Evolutionary conservation across 2,329 filamentous ascomycete genomes (phyloP), one percentile per base, ranked within the genome.

Genomic region (Diplodia scrobiculata): DNA sequence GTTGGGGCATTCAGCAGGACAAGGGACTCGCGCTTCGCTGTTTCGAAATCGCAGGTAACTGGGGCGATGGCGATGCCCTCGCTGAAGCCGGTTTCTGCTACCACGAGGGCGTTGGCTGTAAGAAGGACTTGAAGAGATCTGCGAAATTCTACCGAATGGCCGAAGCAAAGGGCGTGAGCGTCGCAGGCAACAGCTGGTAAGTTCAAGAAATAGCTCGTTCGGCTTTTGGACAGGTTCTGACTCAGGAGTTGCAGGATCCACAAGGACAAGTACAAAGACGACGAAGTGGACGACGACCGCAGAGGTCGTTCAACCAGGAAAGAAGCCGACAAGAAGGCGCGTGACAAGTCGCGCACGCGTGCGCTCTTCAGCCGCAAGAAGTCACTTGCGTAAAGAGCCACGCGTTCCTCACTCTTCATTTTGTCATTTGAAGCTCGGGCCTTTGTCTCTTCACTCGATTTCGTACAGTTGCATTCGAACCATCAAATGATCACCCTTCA

Each of bases 151-250:
- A 98, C 77, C 89, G 95, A 25, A 84, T 89, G 81, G 95, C 95
- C 5, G 95, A 97, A 76, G 88, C 89, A 27, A 95, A 95, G 79
- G 95, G 95, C 6, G 93, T 97, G 83, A 96, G 88, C 78, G 98
- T 98, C 92, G 90, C 97, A 66, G 95, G 95, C 65, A 98, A 98
- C 77, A 97, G 92, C 82, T 99, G 95, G 94, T 97, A 83, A 75
- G 91, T 66, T 54, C 21, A 60, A 38, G 47, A 54, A 14, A 50
- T 62, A 21, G 27, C 21, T 13, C 21, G 41, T 14, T 45, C 51
- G 59, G 47, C 32, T 59, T 19, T 11, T 50, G 47, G 38, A 66
- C 67, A 25, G 25, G 69, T 48, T 27, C 29, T 62, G n/a, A 66
- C 69, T 45, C 65, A 69, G 68, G 45, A 68, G 53, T 60, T 13